A percentile compares a stretch with the other conserved stretches of the same genome.
These are phyloP conservation scores for Podaxis mareebaensis DNA, from an alignment of 768 basidiomycete species.

Conservation along the genomic window DNA sequence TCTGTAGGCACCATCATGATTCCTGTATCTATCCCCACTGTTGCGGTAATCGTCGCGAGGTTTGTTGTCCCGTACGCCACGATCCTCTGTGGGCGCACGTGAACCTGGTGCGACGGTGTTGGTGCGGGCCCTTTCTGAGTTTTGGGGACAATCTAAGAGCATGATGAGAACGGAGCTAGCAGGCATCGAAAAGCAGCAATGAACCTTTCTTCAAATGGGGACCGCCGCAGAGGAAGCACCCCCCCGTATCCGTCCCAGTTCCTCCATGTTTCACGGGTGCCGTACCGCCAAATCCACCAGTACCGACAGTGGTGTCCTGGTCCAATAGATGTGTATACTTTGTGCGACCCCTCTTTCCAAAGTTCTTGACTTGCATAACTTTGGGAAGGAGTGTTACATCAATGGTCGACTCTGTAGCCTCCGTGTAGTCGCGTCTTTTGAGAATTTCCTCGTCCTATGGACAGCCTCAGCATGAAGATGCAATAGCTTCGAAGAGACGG, in stretches of 20 bases:
- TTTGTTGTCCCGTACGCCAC: constrained; percentile 10
- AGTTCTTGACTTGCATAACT: constrained; percentile 97
- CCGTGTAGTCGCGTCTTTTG: constrained; percentile 80
- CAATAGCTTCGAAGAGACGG: neutral
- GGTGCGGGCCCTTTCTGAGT: constrained; percentile 27
- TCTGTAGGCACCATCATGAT: constrained; percentile 11
- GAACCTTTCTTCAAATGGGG: constrained; percentile 90
- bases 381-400: constrained; percentile 89
- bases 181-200: constrained; percentile 13
- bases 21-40: constrained; percentile 1
- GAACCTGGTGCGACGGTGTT: constrained; percentile 20
- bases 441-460: constrained; percentile 83
- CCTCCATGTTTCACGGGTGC: constrained; percentile 58
- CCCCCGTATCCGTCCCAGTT: constrained; percentile 53
- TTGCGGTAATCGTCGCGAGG: constrained; percentile 11
- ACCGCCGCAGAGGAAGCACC: constrained; percentile 94
- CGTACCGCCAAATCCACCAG: constrained; percentile 66
- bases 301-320: constrained; percentile 79
- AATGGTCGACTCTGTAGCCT: constrained; percentile 84
- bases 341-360: constrained; percentile 87
- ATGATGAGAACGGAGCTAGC: neutral
- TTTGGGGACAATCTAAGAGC: constrained; percentile 33
- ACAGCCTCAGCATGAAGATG: constrained; percentile 13
- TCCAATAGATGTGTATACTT: constrained; percentile 97
- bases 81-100: constrained; percentile 19